Evolutionary conservation across 805 yeast genomes (phyloP).

Genomic region (Candida gorgasii): DNA sequence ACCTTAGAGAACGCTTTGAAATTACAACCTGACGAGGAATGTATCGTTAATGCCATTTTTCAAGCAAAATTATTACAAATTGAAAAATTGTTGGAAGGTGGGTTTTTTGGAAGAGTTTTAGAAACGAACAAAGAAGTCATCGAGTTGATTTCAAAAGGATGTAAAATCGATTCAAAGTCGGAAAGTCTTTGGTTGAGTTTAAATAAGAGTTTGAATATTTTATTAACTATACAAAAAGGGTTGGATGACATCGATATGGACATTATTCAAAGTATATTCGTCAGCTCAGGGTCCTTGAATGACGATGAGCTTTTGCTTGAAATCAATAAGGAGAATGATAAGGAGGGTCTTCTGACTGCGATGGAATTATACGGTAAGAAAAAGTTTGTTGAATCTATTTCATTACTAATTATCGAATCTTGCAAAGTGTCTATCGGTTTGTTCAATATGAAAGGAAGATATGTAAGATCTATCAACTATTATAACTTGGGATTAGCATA

Average conservation of each 20-base stretch:
- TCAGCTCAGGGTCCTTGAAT: conserved; percentile 11
- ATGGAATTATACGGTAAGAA: conserved; percentile 19
- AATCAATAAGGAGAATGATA: conserved; percentile 10
- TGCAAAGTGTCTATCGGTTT: conserved; percentile 45
- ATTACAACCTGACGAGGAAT: conserved; percentile 48
- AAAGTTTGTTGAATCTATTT: conserved; percentile 30
- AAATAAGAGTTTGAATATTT: conserved; percentile 56
- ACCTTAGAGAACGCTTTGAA: conserved; percentile 45
- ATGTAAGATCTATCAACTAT: conserved; percentile 53
- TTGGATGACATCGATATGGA: conserved; percentile 49
- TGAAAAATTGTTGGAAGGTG: conserved; percentile 50
- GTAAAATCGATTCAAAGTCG: conserved; percentile 36
- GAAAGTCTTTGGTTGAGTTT: conserved; percentile 67
- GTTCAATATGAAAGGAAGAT: conserved; percentile 44
- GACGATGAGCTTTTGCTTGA: conserved; percentile 25
- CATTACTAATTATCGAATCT: conserved; percentile 44
- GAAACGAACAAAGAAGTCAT: conserved; percentile 49
- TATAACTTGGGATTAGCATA: conserved; percentile 75
- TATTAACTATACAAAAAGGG: conserved; percentile 56
- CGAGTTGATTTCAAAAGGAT: conserved; percentile 39
- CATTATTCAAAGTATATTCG: conserved; percentile 22
- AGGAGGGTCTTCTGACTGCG: not conserved
- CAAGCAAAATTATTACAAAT: conserved; percentile 61
- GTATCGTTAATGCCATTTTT: conserved; percentile 51
- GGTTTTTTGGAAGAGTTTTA: conserved; percentile 68